Evolutionary conservation across 495 filamentous ascomycete genomes (phyloP).

Genomic region (Penicillium manginii): DNA sequence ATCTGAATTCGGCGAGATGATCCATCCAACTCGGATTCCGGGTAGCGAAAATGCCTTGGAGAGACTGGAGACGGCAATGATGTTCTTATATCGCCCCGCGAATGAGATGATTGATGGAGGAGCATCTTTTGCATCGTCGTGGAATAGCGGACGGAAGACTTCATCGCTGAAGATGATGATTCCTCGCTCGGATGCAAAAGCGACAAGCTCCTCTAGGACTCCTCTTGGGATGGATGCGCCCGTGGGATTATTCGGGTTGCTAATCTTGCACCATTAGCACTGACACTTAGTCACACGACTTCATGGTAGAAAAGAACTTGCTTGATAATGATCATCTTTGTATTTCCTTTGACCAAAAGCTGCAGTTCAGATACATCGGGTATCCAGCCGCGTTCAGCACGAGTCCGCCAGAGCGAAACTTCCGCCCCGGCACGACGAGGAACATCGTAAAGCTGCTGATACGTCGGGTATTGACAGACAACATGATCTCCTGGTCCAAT

Average conservation of each 20-base stretch:
- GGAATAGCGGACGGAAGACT: slow-evolving; percentile 81
- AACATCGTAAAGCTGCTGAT: slow-evolving; percentile 79
- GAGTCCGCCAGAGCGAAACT: slow-evolving; percentile 74
- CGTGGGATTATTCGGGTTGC: slow-evolving; percentile 84
- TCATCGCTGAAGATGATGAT: slow-evolving; percentile 75
- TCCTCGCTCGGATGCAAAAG: slow-evolving; percentile 57
- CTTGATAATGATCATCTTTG: slow-evolving; percentile 67
- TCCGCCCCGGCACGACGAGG: slow-evolving; percentile 73
- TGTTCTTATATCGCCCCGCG: slow-evolving; percentile 60
- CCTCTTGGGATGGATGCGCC: slow-evolving; percentile 64
- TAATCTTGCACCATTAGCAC: slow-evolving; percentile 27
- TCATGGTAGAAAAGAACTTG: slow-evolving; percentile 16
- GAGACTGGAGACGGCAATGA: slow-evolving; percentile 69
- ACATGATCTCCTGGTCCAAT: slow-evolving; percentile 78
- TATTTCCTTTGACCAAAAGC: slow-evolving; percentile 64
- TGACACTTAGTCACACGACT: not conserved
- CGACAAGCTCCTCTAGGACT: slow-evolving; percentile 59
- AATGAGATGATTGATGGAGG: slow-evolving; percentile 69
- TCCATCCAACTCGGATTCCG: slow-evolving; percentile 77
- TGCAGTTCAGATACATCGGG: slow-evolving; percentile 65
- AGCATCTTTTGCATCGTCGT: slow-evolving; percentile 54
- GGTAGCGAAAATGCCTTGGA: slow-evolving; percentile 82
- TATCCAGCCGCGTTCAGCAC: slow-evolving; percentile 61
- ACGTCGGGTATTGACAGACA: slow-evolving; percentile 80
- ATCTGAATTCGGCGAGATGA: slow-evolving; percentile 60